Evolutionary conservation across 2,329 filamentous ascomycete species (phyloP).

Genomic region (Nemania bipapillata): DNA sequence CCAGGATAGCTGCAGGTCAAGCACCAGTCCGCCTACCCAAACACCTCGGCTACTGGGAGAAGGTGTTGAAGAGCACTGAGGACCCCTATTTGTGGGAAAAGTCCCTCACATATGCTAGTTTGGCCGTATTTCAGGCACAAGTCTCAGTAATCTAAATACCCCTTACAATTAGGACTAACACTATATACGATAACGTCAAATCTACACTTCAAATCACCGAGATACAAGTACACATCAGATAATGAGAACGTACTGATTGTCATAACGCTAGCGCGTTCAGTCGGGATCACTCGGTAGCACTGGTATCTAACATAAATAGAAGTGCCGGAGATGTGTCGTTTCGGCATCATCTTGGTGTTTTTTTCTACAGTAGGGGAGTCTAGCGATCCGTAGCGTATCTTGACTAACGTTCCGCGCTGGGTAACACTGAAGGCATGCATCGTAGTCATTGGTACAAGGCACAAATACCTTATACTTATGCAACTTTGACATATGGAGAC

Average conservation of each 20-base stretch:
- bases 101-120: slow-evolving; percentile 74
- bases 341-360: background rate
- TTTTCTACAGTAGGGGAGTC: background rate
- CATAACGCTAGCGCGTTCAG: background rate
- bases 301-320: background rate
- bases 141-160: slow-evolving; percentile 24
- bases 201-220: background rate
- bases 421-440: background rate
- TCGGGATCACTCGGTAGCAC: background rate
- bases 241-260: background rate
- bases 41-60: slow-evolving; percentile 75
- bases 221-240: background rate
- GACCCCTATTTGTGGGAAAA: slow-evolving; percentile 70
- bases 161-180: background rate
- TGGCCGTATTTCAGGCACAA: slow-evolving; percentile 75
- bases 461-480: slow-evolving; percentile 4
- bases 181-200: background rate
- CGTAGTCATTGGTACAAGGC: background rate
- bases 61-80: slow-evolving; percentile 61
- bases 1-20: slow-evolving; percentile 65
- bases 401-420: slow-evolving; percentile 3
- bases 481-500: background rate
- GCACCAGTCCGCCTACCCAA: slow-evolving; percentile 74
- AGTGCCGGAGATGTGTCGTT: background rate
- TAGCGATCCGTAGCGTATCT: background rate